Conservation (phyloP, 345 rosid genomes). For the Excoecaria cochinchinensis region DNA sequence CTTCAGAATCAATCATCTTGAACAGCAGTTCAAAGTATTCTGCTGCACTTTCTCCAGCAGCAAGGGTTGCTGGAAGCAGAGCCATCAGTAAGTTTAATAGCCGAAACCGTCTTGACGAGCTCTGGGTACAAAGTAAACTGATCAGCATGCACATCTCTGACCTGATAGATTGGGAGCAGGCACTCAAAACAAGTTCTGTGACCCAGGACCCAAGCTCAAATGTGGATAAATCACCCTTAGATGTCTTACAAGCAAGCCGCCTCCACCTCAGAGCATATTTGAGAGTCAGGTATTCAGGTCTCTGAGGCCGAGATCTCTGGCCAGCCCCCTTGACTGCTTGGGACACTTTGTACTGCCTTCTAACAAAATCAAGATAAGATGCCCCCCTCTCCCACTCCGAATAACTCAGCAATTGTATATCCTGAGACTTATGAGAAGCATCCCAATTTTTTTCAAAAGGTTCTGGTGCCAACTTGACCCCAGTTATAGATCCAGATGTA, state of each 20-base stretch:
- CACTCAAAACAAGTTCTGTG: conserved; percentile 90
- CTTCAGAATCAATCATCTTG: conserved; percentile 85
- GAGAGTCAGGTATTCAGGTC: conserved; percentile 78
- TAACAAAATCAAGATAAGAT: conserved; percentile 93
- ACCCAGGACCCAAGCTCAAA: conserved; percentile 99
- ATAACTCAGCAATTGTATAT: conserved; percentile 84
- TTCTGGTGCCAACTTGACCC: conserved; percentile 49
- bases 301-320: conserved; percentile 72
- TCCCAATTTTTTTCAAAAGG: conserved; percentile 59
- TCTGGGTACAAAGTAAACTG: conserved; percentile 80
- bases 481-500: conserved; percentile 43
- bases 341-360: conserved; percentile 93
- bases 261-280: conserved; percentile 94
- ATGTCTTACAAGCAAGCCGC: conserved; percentile 52
- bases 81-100: conserved; percentile 79
- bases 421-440: conserved; percentile 62
- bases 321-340: conserved; percentile 64
- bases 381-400: conserved; percentile 98
- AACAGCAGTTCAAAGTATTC: conserved; percentile 94
- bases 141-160: conserved; percentile 97
- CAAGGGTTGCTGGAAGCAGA: conserved; percentile 78
- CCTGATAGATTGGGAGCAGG: conserved; percentile 95
- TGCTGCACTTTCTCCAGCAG: conserved; percentile 94
- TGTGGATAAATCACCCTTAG: conserved; percentile 62
- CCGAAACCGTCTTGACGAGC: conserved; percentile 73